Evolutionary conservation across 805 yeast species (phyloP), one percentile per base, ranked within the genome.

Genomic region (Torulaspora maleeae): DNA sequence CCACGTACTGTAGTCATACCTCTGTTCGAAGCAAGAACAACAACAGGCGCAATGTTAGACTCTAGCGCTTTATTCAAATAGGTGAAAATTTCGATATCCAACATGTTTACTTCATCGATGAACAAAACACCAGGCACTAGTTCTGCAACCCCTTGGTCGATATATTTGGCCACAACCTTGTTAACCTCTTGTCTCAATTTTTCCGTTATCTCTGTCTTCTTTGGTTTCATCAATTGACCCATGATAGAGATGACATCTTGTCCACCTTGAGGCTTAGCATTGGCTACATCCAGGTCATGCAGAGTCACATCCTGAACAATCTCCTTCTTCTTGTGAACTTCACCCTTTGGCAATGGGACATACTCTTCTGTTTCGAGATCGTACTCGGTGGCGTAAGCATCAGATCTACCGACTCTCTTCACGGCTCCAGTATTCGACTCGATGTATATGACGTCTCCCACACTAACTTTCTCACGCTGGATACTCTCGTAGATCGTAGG

Each of bases 311-410:
- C 97, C 71, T 93, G 99, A 16, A 93, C 95, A 58, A 91, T 89
- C 69, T 93, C 98, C 67, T 93, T 93, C 76, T 93, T 89, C 66
- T 91, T 90, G 73, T 93, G 99, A 36, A 93, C 95, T 68, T 93
- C 99, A 43, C 99, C 99, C 71, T 93, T 95, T 50, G 99, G 99
- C 58, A 95, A 76, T 35, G 99, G 96, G 17, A 93, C 98, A 67
- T 93, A 93, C 70, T 93, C 98, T 70, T 95, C 97, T 22, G 98
- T 96, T 75, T 93, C 98, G 49, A 95, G 78, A 68, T 93, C 99
- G 59, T 90, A 93, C 70, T 93, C 99, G 8, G 99, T 89, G 19
- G 99, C 97, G 61, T 89, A 89, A 0, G 97, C 96, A 67, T 93
- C 98, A n/a, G 95, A 86, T 66, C 99, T 79, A 43, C 99, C 99